Conservation (phyloP, 108 stramenopile species). For the Aurantiochytrium sp. region DNA sequence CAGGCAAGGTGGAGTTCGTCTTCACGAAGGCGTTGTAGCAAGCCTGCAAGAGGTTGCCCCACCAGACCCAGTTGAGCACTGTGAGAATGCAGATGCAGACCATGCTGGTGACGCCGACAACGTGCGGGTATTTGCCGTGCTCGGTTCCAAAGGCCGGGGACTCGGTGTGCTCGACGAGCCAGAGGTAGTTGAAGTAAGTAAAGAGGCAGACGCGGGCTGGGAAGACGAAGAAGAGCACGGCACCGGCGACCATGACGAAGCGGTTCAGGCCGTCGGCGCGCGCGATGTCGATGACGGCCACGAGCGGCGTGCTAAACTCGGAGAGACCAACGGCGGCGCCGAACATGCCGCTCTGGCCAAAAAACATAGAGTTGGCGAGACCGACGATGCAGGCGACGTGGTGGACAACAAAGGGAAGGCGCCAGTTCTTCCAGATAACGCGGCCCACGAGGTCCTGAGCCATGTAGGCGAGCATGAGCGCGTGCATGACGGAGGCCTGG, state of each 20-base stretch:
- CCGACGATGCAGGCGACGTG: constrained; percentile 18
- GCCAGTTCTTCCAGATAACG: neutral
- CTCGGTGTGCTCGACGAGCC: neutral
- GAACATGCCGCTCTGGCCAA: neutral
- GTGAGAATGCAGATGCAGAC: neutral
- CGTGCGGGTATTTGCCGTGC: neutral
- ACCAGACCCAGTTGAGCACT: neutral
- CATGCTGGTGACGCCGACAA: neutral
- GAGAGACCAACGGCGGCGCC: neutral
- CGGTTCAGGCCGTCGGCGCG: constrained; percentile 17
- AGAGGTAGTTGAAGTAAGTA: constrained; percentile 9
- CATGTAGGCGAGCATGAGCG: constrained; percentile 23
- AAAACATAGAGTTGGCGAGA: neutral
- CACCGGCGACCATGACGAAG: neutral
- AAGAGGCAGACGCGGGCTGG: neutral
- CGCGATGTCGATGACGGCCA: neutral
- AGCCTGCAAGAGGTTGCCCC: neutral
- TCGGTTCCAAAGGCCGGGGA: neutral
- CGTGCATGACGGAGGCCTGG: neutral
- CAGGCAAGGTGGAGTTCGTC: neutral
- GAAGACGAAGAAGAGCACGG: neutral
- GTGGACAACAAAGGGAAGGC: neutral
- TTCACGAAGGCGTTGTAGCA: neutral
- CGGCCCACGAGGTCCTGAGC: constrained; percentile 2
- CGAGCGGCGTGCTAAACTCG: constrained; percentile 15